Conservation (phyloP, 805 yeast genomes). For the Wickerhamiella galacta region DNA sequence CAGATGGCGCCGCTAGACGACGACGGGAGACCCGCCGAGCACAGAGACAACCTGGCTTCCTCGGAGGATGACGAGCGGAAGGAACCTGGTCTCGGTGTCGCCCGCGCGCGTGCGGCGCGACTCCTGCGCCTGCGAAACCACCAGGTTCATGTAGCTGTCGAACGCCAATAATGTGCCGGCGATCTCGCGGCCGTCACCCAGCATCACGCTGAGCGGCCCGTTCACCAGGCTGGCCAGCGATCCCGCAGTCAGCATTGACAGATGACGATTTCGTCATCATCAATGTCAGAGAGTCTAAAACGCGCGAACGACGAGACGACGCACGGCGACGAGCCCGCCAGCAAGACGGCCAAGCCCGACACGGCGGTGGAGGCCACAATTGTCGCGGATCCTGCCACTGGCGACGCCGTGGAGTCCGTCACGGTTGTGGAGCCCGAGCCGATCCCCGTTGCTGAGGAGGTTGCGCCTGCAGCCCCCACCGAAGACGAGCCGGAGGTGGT, state of each 20-base stretch:
- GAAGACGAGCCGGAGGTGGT: conserved; percentile 5
- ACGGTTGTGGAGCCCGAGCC: background rate
- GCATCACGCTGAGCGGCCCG: conserved; percentile 53
- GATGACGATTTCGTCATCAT: background rate
- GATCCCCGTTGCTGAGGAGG: background rate
- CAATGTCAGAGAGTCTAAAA: background rate
- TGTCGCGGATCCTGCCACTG: background rate
- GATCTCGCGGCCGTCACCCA: conserved; percentile 62
- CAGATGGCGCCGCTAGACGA: too few relatives aligned
- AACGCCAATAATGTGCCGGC: conserved; percentile 74
- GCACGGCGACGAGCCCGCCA: background rate
- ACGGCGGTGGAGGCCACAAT: background rate
- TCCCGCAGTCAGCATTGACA: background rate
- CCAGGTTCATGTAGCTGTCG: conserved; percentile 75
- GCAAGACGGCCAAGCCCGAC: background rate
- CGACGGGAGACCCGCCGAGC: too few relatives aligned
- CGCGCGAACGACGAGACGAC: background rate
- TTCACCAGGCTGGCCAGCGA: conserved; percentile 49
- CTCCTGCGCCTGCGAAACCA: conserved; percentile 72
- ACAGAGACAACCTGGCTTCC: conserved; percentile 70
- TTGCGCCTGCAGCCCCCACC: background rate
- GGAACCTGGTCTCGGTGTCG: conserved; percentile 41
- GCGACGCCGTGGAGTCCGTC: too few relatives aligned
- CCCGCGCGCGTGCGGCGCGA: conserved; percentile 56
- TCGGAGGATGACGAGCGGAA: conserved; percentile 70